Percentiles rank a stretch among this genome's conserved stretches.
Conservation (phyloP, 1,139 yeast species). For the Nakaseomyces sp. region DNA sequence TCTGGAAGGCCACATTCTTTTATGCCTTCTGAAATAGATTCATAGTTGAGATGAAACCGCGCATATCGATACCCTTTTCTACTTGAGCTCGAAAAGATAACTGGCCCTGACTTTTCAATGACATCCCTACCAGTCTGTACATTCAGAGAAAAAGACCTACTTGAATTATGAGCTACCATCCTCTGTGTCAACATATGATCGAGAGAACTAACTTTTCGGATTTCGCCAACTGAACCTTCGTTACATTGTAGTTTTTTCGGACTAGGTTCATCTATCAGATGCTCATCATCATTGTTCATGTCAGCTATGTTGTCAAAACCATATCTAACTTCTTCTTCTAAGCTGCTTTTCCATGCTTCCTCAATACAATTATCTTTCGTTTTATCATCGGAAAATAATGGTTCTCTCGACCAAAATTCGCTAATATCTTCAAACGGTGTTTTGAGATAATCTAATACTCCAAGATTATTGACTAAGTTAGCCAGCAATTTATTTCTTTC, state of each 20-base stretch:
- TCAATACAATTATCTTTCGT: not conserved
- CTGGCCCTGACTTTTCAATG: constrained; percentile 6
- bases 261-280: not conserved
- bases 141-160: not conserved
- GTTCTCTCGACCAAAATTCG: constrained; percentile 21
- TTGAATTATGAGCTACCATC: not conserved
- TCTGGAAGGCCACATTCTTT: constrained; percentile 41
- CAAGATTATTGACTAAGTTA: not conserved
- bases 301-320: not conserved
- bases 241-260: not conserved
- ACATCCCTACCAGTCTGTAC: not conserved
- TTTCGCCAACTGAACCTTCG: constrained; percentile 13
- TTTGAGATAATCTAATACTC: constrained; percentile 8
- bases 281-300: not conserved
- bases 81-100: not conserved
- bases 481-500: not conserved
- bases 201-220: constrained; percentile 13
- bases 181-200: not conserved
- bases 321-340: not conserved
- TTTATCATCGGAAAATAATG: not conserved
- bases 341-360: not conserved
- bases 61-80: not conserved
- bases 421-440: constrained; percentile 20
- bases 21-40: constrained; percentile 28
- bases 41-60: constrained; percentile 5